phyloP scores from a whole-genome alignment of 352 stramenopile species.

The Pythium aquatile region DNA sequence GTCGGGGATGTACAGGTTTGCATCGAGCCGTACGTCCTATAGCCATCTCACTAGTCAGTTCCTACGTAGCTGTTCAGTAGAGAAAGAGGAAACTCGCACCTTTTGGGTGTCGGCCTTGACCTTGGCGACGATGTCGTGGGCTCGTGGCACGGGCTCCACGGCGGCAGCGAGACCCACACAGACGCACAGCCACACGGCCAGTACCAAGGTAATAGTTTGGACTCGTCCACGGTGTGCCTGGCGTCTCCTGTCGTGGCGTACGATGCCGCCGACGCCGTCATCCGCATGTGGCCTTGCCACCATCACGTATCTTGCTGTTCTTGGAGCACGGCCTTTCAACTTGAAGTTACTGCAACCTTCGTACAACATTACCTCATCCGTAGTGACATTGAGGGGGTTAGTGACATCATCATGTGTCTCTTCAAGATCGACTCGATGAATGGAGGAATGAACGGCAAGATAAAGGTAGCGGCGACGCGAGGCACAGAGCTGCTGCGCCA shows the following conservation, averaged over 20 bases:
- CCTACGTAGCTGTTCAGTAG: background rate
- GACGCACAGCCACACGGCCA: background rate
- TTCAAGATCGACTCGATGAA: slow-evolving; percentile 25
- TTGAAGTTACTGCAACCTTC: slow-evolving; percentile 15
- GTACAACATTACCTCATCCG: slow-evolving; percentile 4
- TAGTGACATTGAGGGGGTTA: slow-evolving; percentile 11
- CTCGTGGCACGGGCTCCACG: slow-evolving; percentile 48
- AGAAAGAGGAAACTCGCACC: slow-evolving; percentile 16
- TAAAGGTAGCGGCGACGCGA: slow-evolving; percentile 40
- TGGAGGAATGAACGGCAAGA: slow-evolving; percentile 11
- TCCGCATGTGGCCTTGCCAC: background rate
- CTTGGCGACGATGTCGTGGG: slow-evolving; percentile 44
- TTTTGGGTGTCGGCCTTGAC: slow-evolving; percentile 47
- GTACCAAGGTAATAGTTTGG: background rate
- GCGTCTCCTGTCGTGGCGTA: background rate
- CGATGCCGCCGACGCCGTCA: background rate
- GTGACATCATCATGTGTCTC: slow-evolving; percentile 9
- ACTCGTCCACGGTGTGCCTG: background rate
- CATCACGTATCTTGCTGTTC: slow-evolving; percentile 6
- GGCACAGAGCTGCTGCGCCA: slow-evolving; percentile 47
- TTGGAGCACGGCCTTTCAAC: background rate
- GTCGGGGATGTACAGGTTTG: slow-evolving; percentile 72
- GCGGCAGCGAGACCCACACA: slow-evolving; percentile 8
- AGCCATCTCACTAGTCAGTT: background rate
- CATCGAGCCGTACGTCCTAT: slow-evolving; percentile 58